These are phyloP conservation scores for Telopea speciosissima DNA, from an alignment of 177 flowering plant genomes.

Conservation along the genomic window DNA sequence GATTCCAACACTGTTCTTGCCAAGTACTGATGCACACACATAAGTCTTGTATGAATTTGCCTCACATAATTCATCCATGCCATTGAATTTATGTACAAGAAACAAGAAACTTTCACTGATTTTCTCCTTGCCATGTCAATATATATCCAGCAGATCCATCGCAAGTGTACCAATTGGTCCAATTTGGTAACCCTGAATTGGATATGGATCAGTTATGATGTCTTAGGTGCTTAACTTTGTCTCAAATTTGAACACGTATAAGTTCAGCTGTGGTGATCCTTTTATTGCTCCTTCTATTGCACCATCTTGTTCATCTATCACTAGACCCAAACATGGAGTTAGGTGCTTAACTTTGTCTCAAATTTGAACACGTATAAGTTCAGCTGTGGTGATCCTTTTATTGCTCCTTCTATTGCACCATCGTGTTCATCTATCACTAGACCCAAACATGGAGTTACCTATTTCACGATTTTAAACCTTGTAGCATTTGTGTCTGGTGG, in stretches of 20 bases:
- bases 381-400: background rate
- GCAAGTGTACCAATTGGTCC: background rate
- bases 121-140: background rate
- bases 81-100: background rate
- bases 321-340: too few species aligned
- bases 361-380: too few species aligned
- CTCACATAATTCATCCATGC: background rate
- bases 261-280: background rate
- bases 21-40: background rate
- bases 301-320: background rate
- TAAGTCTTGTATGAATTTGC: too few species aligned
- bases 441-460: background rate
- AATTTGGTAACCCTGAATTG: too few species aligned
- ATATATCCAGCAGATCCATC: background rate
- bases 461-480: background rate
- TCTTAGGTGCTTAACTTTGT: too few species aligned
- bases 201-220: too few species aligned
- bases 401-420: background rate
- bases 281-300: background rate
- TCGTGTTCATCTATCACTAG: background rate
- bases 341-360: too few species aligned
- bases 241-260: too few species aligned
- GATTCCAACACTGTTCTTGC: background rate
- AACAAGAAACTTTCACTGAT: background rate
- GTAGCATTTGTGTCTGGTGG: background rate